Base-by-base conservation (phyloP, 169 alveolate species). In the Cyclospora cayetanensis region DNA sequence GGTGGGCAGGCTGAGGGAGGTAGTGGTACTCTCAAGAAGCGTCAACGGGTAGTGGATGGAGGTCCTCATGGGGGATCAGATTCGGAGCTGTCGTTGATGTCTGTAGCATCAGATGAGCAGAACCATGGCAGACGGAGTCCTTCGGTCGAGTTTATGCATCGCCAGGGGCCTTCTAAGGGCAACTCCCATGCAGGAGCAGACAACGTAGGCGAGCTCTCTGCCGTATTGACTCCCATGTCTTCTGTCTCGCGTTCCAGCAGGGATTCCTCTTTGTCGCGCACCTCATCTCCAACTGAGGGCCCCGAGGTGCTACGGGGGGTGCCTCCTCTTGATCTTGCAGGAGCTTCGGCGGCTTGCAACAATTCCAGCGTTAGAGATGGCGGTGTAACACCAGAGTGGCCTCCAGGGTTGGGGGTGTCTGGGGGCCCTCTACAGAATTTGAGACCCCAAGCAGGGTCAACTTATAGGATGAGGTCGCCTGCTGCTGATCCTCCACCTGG, bases 221-320 rank as follows among this genome's bases (percentile, higher is more conserved):
- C 65, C 9, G 65, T 52, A 41, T 52, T 74, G 4, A 74, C 86
- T 2, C 86, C 86, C 15, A 42, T 74, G 41, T 74, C 86, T 74
- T 74, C 86, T 74, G 37, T 74, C 9, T 74, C 86, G 3, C 37
- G 86, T 41, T 74, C 86, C n/a, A n/a, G n/a, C n/a, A n/a, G n/a
- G 7, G 65, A 42, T 5, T 74, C 86, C 18, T 46, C 50, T 43
- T 31, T 74, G n/a, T 74, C 86, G 50, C 34, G 50, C 18, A 22
- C 86, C 39, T 46, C 86, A 11, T 46, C 86, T 1, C 53, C 86
- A 27, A 27, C 86, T 35, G 37, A 15, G 55, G 55, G 55, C 55
- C 55, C 55, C 22, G 55, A 15, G 52, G 34, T 4, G 15, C 82
- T 29, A 15, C 27, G 53, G 82, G 55, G 55, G 22, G 55, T 9